Conservation (phyloP, 176 grass and related monocot species). For the Puya raimondii region DNA sequence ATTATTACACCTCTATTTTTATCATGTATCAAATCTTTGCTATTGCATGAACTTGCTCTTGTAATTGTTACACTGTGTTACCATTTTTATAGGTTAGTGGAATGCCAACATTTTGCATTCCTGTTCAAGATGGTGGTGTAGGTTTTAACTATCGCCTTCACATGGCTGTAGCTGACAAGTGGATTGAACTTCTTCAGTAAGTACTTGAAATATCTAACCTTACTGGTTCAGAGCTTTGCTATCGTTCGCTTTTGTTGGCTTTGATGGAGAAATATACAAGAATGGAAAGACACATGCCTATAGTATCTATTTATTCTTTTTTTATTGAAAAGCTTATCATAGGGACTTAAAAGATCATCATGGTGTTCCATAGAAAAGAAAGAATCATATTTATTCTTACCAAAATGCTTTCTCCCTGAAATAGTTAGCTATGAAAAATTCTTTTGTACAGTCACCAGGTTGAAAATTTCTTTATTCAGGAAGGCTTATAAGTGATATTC, state of each 20-base stretch:
- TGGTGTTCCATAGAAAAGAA: too few relatives aligned
- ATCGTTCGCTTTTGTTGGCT: neutral
- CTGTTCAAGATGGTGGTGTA: slow-evolving; percentile 67
- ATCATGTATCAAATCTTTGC: slow-evolving; percentile 4
- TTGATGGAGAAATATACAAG: neutral
- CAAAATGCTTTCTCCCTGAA: too few relatives aligned
- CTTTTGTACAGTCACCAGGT: too few relatives aligned
- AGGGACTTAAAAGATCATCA: too few relatives aligned
- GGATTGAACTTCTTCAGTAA: slow-evolving; percentile 91
- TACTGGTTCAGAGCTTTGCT: neutral
- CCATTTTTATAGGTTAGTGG: slow-evolving; percentile 70
- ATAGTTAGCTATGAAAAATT: too few relatives aligned
- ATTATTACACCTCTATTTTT: slow-evolving; percentile 17
- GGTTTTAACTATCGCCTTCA: slow-evolving; percentile 89
- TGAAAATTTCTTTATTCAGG: too few relatives aligned
- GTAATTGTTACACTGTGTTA: neutral
- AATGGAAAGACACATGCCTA: too few relatives aligned
- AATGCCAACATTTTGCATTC: slow-evolving; percentile 78
- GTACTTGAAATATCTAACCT: slow-evolving; percentile 8
- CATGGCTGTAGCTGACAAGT: slow-evolving; percentile 89
- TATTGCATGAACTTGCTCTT: neutral
- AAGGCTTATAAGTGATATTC: too few relatives aligned
- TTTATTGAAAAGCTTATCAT: too few relatives aligned
- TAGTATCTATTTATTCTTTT: too few relatives aligned
- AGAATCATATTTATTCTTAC: too few relatives aligned